Evolutionary conservation across 1,284 basidiomycete genomes (phyloP), one percentile per base, ranked within the genome.

Genomic region (Boletellus deceptivus): DNA sequence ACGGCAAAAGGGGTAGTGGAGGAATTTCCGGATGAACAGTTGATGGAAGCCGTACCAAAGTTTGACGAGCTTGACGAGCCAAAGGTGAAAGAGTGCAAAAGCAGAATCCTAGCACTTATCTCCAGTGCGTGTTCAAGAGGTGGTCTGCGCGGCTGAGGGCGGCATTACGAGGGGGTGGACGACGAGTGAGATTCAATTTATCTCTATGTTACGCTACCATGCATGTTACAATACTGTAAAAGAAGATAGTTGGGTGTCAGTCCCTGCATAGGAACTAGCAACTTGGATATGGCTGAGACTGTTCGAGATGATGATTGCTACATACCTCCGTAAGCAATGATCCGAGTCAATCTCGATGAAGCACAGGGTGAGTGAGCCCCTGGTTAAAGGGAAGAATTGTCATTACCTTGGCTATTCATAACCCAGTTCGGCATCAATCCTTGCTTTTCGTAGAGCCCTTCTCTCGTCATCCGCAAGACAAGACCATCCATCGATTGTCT

Each of bases 401-500:
- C 10, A 42, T 33, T 0, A 24, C 38, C 44, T 43, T 41, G 42
- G 50, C 27, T 61, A 69, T 46, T 84, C 83, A 68, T 72, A 84
- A 10, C 78, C 81, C 61, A 84, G 67, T 68, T 87, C 85, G 53
- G 70, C 73, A 48, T 84, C 81, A 58, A 79, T 72, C 70, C 89
- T 88, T 17, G 74, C 75, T 57, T 75, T 77, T 60, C 78, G 75
- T 62, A 86, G 67, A 50, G 72, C 73, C 54, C 74, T 80, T 59
- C 86, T 76, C 64, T 89, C 85, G 46, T 75, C 75, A 55, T 88
- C 84, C 14, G 73, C 70, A 70, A 89, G 71, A 39, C 76, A 77
- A 47, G 78, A 78, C 88, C 87, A 90, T 7, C 86, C 87, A 14
- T 86, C 85, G 8, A 86, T 72, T 40, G 72, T 80, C 54, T 90